A percentile compares a stretch with the other conserved stretches of the same genome.
Conservation (phyloP, 257 asterid species). For the Lantana camara region DNA sequence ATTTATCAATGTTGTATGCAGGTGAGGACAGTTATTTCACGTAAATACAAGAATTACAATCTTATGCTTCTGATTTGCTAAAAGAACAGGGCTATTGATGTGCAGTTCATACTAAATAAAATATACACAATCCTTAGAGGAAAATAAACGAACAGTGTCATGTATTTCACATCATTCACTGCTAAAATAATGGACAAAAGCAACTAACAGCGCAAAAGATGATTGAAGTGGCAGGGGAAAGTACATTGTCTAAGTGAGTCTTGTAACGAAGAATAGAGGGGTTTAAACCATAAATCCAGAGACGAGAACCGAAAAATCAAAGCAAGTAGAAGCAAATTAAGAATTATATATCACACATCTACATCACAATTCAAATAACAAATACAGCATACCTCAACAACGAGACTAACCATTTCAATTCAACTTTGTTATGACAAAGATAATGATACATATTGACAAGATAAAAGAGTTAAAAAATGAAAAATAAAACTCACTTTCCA, state of each 20-base stretch:
- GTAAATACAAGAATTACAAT: neutral
- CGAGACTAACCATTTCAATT: neutral
- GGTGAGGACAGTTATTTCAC: neutral
- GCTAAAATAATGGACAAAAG: neutral
- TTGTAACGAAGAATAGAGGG: neutral
- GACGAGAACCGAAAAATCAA: neutral
- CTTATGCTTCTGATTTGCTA: neutral
- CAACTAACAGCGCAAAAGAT: neutral
- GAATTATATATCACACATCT: neutral
- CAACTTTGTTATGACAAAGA: neutral
- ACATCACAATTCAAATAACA: neutral
- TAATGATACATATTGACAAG: neutral
- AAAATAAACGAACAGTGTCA: neutral
- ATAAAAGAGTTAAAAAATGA: neutral
- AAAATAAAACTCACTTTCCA: constrained; percentile 64
- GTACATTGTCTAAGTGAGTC: neutral
- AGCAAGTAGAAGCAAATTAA: neutral
- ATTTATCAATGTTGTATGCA: too few species aligned
- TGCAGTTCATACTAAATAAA: neutral
- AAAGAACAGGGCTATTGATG: neutral
- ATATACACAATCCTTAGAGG: too few species aligned
- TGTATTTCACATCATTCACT: neutral
- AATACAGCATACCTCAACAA: neutral
- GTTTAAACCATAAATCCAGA: neutral
- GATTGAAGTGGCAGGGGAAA: neutral